These are phyloP conservation scores for Priceomyces fermenticarens DNA, from an alignment of 805 yeast species.

Conservation along the genomic window DNA sequence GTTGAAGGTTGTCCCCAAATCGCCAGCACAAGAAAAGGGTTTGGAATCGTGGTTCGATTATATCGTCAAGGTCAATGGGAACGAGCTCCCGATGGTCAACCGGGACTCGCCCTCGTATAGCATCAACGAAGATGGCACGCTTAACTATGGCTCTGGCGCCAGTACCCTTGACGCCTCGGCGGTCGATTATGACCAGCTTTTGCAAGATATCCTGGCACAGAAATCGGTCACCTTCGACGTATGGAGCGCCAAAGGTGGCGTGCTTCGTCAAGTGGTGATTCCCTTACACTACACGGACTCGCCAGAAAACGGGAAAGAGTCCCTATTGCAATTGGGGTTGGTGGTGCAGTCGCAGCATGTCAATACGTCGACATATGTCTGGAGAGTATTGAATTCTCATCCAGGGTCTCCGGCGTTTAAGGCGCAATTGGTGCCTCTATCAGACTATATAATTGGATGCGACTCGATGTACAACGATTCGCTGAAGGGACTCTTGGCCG, in stretches of 20 bases:
- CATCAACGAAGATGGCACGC: constrained; percentile 39
- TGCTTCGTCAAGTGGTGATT: constrained; percentile 29
- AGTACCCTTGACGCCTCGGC: constrained; percentile 31
- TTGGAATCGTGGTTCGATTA: constrained; percentile 87
- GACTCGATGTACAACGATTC: constrained; percentile 44
- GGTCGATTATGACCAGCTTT: constrained; percentile 41
- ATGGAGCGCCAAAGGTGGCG: constrained; percentile 89
- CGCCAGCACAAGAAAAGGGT: constrained; percentile 30
- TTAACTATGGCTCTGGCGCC: constrained; percentile 32
- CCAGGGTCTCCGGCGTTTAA: constrained; percentile 76
- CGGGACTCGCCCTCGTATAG: constrained; percentile 28
- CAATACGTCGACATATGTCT: constrained; percentile 73
- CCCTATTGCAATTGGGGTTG: constrained; percentile 47
- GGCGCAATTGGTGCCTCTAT: constrained; percentile 79
- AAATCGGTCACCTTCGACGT: constrained; percentile 53
- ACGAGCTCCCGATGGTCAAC: constrained; percentile 45
- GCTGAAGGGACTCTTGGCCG: constrained; percentile 64
- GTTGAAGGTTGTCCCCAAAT: constrained; percentile 35
- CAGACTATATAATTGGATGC: constrained; percentile 82
- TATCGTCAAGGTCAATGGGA: constrained; percentile 76
- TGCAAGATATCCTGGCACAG: constrained; percentile 39
- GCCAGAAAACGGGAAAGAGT: neutral
- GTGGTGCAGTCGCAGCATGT: constrained; percentile 76
- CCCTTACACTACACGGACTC: no score
- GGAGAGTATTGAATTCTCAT: constrained; percentile 78